Conservation (phyloP, 75 land plant genomes). For the Adiantum capillusveneris region DNA sequence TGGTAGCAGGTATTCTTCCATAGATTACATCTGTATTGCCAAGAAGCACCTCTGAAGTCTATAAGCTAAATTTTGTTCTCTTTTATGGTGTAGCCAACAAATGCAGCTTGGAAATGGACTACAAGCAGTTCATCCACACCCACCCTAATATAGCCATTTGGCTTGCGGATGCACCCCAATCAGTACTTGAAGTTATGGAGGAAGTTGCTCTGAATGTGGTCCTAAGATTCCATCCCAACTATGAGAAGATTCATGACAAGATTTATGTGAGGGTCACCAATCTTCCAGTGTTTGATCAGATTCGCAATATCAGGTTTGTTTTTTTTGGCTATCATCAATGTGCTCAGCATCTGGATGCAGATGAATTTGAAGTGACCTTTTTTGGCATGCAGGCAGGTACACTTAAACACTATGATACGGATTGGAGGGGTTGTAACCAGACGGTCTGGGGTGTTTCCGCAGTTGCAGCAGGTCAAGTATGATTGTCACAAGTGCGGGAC, state of each 20-base stretch:
- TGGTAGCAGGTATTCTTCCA: slow-evolving; percentile 89
- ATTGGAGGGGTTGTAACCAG: slow-evolving; percentile 97
- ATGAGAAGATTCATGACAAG: slow-evolving; percentile 80
- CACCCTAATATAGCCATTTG: slow-evolving; percentile 91
- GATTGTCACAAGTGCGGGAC: slow-evolving; percentile 91
- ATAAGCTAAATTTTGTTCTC: too few relatives aligned
- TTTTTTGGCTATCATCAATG: not conserved
- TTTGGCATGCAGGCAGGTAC: slow-evolving; percentile 56
- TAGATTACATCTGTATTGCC: too few relatives aligned
- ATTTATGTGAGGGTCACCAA: slow-evolving; percentile 84
- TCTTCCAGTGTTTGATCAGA: slow-evolving; percentile 89
- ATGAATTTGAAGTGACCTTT: not conserved
- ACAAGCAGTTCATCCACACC: slow-evolving; percentile 70
- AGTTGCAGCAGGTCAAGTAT: slow-evolving; percentile 94
- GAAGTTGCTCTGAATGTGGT: slow-evolving; percentile 80
- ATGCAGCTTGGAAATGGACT: slow-evolving; percentile 88
- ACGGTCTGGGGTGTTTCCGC: slow-evolving; percentile 95
- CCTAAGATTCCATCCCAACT: slow-evolving; percentile 66
- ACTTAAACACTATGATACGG: slow-evolving; percentile 88
- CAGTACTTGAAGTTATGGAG: slow-evolving; percentile 93
- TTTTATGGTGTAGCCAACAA: slow-evolving; percentile 76
- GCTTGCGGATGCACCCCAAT: slow-evolving; percentile 95
- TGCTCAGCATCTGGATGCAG: not conserved
- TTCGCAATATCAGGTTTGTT: slow-evolving; percentile 85
- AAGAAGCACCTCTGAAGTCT: too few relatives aligned